Evolutionary conservation across 106 monocot species (phyloP).

Genomic region (Gastrodia elata): DNA sequence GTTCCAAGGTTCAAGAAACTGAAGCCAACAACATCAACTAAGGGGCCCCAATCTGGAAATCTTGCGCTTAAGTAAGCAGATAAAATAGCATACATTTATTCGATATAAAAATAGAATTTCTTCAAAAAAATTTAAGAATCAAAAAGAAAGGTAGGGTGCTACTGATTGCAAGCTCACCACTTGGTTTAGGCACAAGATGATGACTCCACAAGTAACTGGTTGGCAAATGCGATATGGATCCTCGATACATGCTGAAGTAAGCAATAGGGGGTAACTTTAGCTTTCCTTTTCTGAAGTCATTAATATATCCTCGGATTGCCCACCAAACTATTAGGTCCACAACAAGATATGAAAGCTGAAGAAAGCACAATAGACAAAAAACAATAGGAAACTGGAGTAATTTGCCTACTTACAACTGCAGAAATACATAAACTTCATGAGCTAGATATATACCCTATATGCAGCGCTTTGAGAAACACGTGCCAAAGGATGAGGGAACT

Average conservation of each 20-base stretch:
- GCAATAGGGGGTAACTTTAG: slow-evolving; percentile 59
- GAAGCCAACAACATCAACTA: slow-evolving; percentile 93
- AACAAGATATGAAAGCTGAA: slow-evolving; percentile 63
- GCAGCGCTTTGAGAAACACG: slow-evolving; percentile 81
- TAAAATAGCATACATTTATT: neutral
- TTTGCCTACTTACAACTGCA: neutral
- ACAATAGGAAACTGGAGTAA: neutral
- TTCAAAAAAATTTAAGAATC: neutral
- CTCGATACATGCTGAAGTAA: slow-evolving; percentile 83
- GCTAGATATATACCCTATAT: slow-evolving; percentile 43
- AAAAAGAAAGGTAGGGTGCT: neutral
- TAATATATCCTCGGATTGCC: slow-evolving; percentile 57
- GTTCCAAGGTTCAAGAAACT: slow-evolving; percentile 82
- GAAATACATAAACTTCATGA: neutral
- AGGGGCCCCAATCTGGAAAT: slow-evolving; percentile 77
- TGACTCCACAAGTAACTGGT: slow-evolving; percentile 97
- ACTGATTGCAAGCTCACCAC: slow-evolving; percentile 27
- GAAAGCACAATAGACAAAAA: slow-evolving; percentile 3
- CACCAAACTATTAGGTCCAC: slow-evolving; percentile 70
- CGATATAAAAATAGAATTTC: neutral
- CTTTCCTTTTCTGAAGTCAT: slow-evolving; percentile 63
- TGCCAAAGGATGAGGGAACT: slow-evolving; percentile 88
- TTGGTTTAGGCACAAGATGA: slow-evolving; percentile 82
- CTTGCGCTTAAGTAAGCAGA: slow-evolving; percentile 1
- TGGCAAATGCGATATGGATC: slow-evolving; percentile 89